Base-by-base conservation (phyloP, 1,139 yeast genomes). In the Maudiozyma humilis region DNA sequence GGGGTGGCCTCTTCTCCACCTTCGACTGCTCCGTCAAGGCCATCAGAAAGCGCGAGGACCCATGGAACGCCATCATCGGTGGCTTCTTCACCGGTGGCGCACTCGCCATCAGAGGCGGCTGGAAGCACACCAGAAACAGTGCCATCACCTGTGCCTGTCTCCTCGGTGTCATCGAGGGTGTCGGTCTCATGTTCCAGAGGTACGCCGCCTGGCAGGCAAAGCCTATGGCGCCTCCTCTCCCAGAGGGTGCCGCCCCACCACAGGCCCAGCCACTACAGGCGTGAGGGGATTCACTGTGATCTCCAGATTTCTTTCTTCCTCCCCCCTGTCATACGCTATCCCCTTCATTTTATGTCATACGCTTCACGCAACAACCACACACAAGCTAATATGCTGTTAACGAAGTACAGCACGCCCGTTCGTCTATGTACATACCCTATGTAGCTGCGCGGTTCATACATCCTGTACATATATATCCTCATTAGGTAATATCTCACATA, bases 21-120 rank as follows among this genome's bases (percentile, higher is more conserved):
- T 93, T 82, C 64, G 98, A 91, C 68, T 91, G 99, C 73, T 76
- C 91, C 23, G 95, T 91, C 43, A 91, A 91, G 68, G 95, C 93
- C 2, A 78, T 91, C 34, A 84, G 99, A 71, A 84, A 86, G 68
- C 86, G 96, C 71, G 99, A 91, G 68, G 99, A 91, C 65, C 96
- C 97, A 8, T 86, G 95, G 85, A 91, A 91, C 65, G 96, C 97
- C 49, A 91, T 91, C 59, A 83, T 91, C 64, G 97, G 98, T 31
- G 98, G 99, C 45, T 89, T 93, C 66, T 87, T 87, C 73, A 89
- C 96, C 42, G 99, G 99, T 74, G 99, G 98, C 57, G 81, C 96
- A 14, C 74, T 91, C 56, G 98, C 98, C 49, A 79, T 93, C 56
- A 86, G 99, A 78, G 97, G 98, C 57, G 99, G 98, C 44, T 87